A percentile compares a stretch with the other conserved stretches of the same genome.
Evolutionary conservation across 192 early-diverging fungal genomes (phyloP).

Genomic region (Helicostylum pulchrum): DNA sequence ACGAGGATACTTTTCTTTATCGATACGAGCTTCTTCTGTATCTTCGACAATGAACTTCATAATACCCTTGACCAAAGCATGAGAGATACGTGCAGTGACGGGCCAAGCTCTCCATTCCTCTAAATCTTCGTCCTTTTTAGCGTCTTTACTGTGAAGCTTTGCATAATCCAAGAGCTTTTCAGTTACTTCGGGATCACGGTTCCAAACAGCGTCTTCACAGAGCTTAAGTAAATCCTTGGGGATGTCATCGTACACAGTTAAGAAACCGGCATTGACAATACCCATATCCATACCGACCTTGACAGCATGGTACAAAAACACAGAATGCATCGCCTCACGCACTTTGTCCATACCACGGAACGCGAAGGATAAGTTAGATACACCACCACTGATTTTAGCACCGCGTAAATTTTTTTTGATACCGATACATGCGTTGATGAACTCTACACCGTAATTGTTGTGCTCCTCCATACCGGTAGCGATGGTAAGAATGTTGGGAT

Average conservation of each 20-base stretch:
- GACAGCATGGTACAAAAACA: conserved; percentile 86
- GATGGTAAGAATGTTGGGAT: conserved; percentile 96
- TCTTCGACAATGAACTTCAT: conserved; percentile 92
- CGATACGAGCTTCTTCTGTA: conserved; percentile 86
- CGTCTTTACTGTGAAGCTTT: conserved; percentile 71
- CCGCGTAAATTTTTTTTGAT: conserved; percentile 84
- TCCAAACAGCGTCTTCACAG: conserved; percentile 93
- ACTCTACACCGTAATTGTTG: conserved; percentile 94
- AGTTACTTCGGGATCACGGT: conserved; percentile 85
- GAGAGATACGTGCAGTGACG: conserved; percentile 72
- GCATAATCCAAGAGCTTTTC: conserved; percentile 93
- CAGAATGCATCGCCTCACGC: conserved; percentile 94
- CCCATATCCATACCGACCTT: conserved; percentile 95
- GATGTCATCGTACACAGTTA: conserved; percentile 95
- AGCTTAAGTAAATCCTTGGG: conserved; percentile 89
- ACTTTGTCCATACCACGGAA: conserved; percentile 93
- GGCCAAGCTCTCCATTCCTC: conserved; percentile 82
- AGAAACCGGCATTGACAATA: conserved; percentile 94
- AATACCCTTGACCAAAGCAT: conserved; percentile 92
- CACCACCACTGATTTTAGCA: conserved; percentile 93
- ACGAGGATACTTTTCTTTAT: conserved; percentile 72
- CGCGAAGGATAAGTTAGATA: conserved; percentile 96
- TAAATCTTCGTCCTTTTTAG: conserved; percentile 66
- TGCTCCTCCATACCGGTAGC: conserved; percentile 97
- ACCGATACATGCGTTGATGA: conserved; percentile 70